Base-by-base conservation (phyloP, 2,329 filamentous ascomycete genomes). In the Fusarium subtropicale region DNA sequence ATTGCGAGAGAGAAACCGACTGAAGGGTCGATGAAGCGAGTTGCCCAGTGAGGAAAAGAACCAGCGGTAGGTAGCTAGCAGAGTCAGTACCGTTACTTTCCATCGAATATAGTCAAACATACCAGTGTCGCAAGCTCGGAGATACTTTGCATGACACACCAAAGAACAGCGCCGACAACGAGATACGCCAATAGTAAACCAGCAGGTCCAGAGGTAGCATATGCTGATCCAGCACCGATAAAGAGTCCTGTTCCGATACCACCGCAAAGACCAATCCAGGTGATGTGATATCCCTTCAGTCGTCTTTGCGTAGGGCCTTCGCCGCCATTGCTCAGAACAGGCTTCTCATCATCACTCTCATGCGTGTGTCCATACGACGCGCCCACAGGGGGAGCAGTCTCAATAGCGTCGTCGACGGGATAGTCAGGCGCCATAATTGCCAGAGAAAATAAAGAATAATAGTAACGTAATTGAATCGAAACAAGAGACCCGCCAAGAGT, bases 131-230 rank as follows among this genome's bases (percentile, higher is more conserved):
- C 72, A 8, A 74, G 51, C 28, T 74, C 72, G 1, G 68, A 71
- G 7, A 74, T 74, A 28, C 72, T 71, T n/a, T 73, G 72, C 72
- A 74, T 74, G 0, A 74, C 72, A 51, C 65, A 68, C 69, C 70
- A 74, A 1, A 74, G 68, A 3, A 74, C 72, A 9, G 72, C 48
- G 1, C 72, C 69, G 6, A 74, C 70, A 12, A 73, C 58, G 2
- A 64, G 31, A 2, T 71, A 74, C 1, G 72, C 72, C 45, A 74
- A 34, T 10, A 74, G n/a, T 6, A 74, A 13, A 30, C 72, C 72
- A 4, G 70, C 72, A 10, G 72, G 71, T n/a, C 72, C 72, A 20
- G 72, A 68, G 2, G 54, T 71, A 18, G 72, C 68, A 52, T 73
- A 73, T 0, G 72, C 71, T 7, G 71, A 69, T n/a, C 71, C 72